Evolutionary conservation across 2,329 filamentous ascomycete species (phyloP).

Genomic region (Ceratocystiopsis brevicomis): DNA sequence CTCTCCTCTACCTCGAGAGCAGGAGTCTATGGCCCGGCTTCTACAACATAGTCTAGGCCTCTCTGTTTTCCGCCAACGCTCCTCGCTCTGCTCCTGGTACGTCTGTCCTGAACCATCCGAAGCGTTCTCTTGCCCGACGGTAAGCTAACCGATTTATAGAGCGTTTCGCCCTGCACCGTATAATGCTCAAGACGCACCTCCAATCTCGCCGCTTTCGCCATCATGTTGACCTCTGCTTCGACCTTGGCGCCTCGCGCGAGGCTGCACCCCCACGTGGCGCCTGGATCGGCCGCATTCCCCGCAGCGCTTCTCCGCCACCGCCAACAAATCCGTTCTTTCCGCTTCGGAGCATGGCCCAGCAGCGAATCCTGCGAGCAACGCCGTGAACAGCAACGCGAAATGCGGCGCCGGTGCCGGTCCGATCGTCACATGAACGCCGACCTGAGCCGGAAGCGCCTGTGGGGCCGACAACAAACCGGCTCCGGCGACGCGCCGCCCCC

Average conservation of each 20-base stretch:
- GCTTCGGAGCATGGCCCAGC: conserved; percentile 28
- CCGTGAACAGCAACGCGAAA: conserved; percentile 22
- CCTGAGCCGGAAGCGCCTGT: conserved; percentile 24
- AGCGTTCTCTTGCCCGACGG: no score
- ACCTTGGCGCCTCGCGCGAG: conserved; percentile 4
- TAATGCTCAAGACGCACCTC: neutral
- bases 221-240: conserved; percentile 8
- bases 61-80: no score
- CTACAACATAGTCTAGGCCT: no score
- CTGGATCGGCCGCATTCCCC: conserved; percentile 3
- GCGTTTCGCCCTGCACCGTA: no score
- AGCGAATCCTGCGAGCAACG: conserved; percentile 22
- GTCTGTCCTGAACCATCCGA: no score
- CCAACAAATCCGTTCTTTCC: conserved; percentile 27
- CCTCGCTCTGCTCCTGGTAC: no score
- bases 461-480: conserved; percentile 26
- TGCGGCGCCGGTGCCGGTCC: conserved; percentile 24
- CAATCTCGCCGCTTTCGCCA: neutral
- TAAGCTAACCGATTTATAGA: no score
- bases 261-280: conserved; percentile 2
- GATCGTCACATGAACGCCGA: conserved; percentile 26
- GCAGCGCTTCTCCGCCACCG: conserved; percentile 12
- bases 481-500: conserved; percentile 22
- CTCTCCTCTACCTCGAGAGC: no score
- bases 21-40: no score